Evolutionary conservation across 2,329 filamentous ascomycete genomes (phyloP), one percentile per base, ranked within the genome.

Genomic region (Trichoderma asperellum): DNA sequence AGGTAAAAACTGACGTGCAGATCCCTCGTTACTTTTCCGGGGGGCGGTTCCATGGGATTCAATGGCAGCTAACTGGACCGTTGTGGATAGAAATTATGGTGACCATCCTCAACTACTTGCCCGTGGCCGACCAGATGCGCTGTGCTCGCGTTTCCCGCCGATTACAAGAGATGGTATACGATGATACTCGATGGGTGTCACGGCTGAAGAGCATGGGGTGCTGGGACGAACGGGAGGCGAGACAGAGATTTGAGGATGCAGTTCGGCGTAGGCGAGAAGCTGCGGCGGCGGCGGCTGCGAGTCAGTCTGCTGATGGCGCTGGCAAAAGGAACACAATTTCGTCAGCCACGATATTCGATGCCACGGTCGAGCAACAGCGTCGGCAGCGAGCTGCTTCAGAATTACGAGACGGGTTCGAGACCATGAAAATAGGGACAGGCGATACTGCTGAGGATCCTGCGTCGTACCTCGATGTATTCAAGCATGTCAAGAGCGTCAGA

Each of bases 141-240:
- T 95, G 93, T 77, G 95, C 96, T 56, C 90, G 91, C 72, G 90
- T 92, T 29, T 97, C 93, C 70, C 91, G 88, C 77, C 92, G 93
- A 71, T 88, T 98, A 86, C 91, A 92, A 77, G 96, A 99, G 81
- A 99, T 99, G 94, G 94, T 97, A 3, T 99, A 98, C 81, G 96
- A 99, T 79, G 96, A 99, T 79, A 93, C 94, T 61, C 88, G 95
- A 82, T 99, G 96, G 96, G 92, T 98, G 49, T 89, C 92, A 72
- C 88, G 92, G 72, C 81, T 99, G 67, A 92, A 92, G 77, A 89
- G 87, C 70, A 97, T 99, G 89, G 92, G 91, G 2, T 91, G 92
- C 73, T 99, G 96, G 96, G 91, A 97, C 76, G 96, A 99, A 77
- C 80, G 83, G 4, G 95, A 97, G 77, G 96, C 96, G 5, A 87